Conservation (phyloP, 257 asterid genomes). For the Sherardia arvensis region DNA sequence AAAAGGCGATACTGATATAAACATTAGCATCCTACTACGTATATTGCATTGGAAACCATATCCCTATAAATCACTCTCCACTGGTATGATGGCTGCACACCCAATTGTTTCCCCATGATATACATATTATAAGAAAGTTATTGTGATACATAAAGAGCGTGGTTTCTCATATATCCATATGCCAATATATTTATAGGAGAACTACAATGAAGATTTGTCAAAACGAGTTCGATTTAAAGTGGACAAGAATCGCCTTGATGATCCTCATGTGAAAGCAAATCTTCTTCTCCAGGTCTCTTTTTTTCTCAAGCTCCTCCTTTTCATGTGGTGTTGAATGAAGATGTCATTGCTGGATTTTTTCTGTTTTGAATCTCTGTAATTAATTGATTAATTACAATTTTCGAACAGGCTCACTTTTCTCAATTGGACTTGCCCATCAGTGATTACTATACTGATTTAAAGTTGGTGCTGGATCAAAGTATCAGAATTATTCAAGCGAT, state of each 20-base stretch:
- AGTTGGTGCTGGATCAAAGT: slow-evolving; percentile 95
- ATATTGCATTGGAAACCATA: too few species aligned
- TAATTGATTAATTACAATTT: background rate
- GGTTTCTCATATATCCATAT: background rate
- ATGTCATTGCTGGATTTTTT: background rate
- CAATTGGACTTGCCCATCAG: slow-evolving; percentile 73
- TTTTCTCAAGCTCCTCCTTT: slow-evolving; percentile 16
- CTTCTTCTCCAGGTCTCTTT: slow-evolving; percentile 78
- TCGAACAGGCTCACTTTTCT: slow-evolving; percentile 82
- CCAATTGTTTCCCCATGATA: background rate
- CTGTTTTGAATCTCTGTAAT: background rate
- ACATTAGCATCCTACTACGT: background rate
- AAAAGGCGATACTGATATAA: background rate
- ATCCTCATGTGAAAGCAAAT: slow-evolving; percentile 96
- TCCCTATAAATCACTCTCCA: background rate
- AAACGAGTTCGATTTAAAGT: slow-evolving; percentile 62
- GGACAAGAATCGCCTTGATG: slow-evolving; percentile 82
- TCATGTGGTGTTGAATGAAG: background rate
- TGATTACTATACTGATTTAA: slow-evolving; percentile 87
- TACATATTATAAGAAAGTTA: background rate
- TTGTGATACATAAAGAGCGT: background rate
- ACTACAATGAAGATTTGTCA: slow-evolving; percentile 64
- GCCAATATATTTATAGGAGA: slow-evolving; percentile 41
- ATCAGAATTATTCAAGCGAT: slow-evolving; percentile 94
- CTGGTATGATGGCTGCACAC: background rate